These are phyloP conservation scores for Dothidotthia symphoricarpi DNA, from an alignment of 2,329 filamentous ascomycete genomes.

Conservation along the genomic window DNA sequence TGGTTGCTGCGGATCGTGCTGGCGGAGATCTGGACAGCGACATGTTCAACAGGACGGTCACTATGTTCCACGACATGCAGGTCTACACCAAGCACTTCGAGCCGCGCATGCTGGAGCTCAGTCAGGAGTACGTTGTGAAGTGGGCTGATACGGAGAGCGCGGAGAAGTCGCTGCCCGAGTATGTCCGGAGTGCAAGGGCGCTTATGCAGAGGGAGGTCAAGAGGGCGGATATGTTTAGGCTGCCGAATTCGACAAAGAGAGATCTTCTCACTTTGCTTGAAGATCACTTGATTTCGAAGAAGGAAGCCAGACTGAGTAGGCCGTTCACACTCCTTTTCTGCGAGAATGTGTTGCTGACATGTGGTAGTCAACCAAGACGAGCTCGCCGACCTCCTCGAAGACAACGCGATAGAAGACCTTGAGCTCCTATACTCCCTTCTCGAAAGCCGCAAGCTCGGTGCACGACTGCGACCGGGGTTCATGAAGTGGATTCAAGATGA, in stretches of 20 bases:
- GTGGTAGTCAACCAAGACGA: slow-evolving; percentile 57
- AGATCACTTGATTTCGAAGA: slow-evolving; percentile 65
- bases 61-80: slow-evolving; percentile 80
- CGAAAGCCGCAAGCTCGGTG: slow-evolving; percentile 67
- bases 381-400: slow-evolving; percentile 70
- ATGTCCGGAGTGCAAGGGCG: slow-evolving; percentile 67
- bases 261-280: slow-evolving; percentile 73
- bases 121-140: slow-evolving; percentile 64
- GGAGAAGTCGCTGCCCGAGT: slow-evolving; percentile 65
- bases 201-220: slow-evolving; percentile 71
- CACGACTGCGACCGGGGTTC: slow-evolving; percentile 70
- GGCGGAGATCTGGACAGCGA: slow-evolving; percentile 58
- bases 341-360: too few species aligned
- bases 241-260: slow-evolving; percentile 80
- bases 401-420: slow-evolving; percentile 67
- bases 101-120: slow-evolving; percentile 66
- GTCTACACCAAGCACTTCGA: slow-evolving; percentile 82
- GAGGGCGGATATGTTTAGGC: slow-evolving; percentile 75
- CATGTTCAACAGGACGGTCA: slow-evolving; percentile 69
- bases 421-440: slow-evolving; percentile 77
- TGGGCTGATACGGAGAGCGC: slow-evolving; percentile 68
- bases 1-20: slow-evolving; percentile 71
- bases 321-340: too few species aligned
- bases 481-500: slow-evolving; percentile 73
- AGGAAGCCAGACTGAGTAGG: slow-evolving; percentile 50